A percentile compares a stretch with the other conserved stretches of the same genome.
Evolutionary conservation across 148 eudicot species (phyloP).

Genomic region (Limonium bicolor): DNA sequence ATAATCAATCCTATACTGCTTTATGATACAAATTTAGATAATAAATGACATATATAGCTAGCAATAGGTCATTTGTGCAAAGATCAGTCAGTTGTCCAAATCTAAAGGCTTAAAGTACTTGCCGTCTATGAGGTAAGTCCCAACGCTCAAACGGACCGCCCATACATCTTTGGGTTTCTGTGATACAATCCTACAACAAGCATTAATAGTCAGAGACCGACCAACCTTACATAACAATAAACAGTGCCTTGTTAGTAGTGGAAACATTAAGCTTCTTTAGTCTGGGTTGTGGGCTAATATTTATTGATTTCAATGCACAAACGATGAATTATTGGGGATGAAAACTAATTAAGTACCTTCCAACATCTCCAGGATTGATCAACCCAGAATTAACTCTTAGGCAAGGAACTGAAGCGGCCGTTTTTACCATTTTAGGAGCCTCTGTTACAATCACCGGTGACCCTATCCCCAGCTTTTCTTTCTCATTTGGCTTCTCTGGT

Average conservation of each 20-base stretch:
- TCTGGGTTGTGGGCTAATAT: too few relatives aligned
- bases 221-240: too few relatives aligned
- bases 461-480: slow-evolving; percentile 39
- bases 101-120: slow-evolving; percentile 81
- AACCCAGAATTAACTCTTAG: slow-evolving; percentile 53
- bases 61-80: too few relatives aligned
- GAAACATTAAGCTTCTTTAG: too few relatives aligned
- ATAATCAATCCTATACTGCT: too few relatives aligned
- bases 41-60: too few relatives aligned
- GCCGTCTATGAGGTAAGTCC: slow-evolving; percentile 76
- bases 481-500: neutral
- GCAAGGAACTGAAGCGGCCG: slow-evolving; percentile 90
- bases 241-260: too few relatives aligned
- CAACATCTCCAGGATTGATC: slow-evolving; percentile 87
- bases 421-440: slow-evolving; percentile 70
- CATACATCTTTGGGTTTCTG: slow-evolving; percentile 88
- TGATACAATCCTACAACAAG: slow-evolving; percentile 53
- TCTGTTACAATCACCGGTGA: slow-evolving; percentile 56
- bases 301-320: too few relatives aligned
- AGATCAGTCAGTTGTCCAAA: too few relatives aligned
- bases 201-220: neutral
- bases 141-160: slow-evolving; percentile 80
- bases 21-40: too few relatives aligned
- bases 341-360: too few relatives aligned
- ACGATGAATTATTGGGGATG: too few relatives aligned